phyloP scores from a whole-genome alignment of 2,329 filamentous ascomycete genomes.

The Exophiala oligosperma region DNA sequence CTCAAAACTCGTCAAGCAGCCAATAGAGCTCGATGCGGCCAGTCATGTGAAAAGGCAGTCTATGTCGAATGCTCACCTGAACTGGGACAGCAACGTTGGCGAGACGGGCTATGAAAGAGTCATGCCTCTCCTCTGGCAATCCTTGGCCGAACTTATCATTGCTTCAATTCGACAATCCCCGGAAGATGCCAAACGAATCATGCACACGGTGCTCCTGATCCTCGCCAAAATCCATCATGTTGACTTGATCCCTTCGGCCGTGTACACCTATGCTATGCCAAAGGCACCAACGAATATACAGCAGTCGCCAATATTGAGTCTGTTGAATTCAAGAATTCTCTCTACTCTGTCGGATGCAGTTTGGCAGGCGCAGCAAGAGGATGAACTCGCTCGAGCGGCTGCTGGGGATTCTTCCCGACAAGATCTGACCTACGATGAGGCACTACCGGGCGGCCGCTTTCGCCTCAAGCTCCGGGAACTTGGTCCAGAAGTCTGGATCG shows the following conservation, averaged over 20 bases:
- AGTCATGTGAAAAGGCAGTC: constrained; percentile 8
- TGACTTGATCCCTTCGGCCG: constrained; percentile 42
- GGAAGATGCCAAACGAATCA: constrained; percentile 39
- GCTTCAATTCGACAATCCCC: constrained; percentile 39
- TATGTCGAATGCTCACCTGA: neutral
- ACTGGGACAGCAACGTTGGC: neutral
- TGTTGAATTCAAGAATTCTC: constrained; percentile 48
- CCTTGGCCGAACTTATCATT: constrained; percentile 38
- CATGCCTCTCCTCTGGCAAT: constrained; percentile 17
- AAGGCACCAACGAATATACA: constrained; percentile 34
- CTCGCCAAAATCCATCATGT: constrained; percentile 48
- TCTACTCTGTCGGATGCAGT: constrained; percentile 48
- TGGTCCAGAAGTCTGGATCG: constrained; percentile 50
- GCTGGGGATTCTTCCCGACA: constrained; percentile 33
- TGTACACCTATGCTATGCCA: constrained; percentile 42
- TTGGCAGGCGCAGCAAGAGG: constrained; percentile 43
- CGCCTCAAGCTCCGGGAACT: constrained; percentile 45
- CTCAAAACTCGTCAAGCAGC: constrained; percentile 36
- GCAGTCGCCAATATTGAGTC: constrained; percentile 45
- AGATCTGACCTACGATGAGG: constrained; percentile 31
- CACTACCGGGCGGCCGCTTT: constrained; percentile 39
- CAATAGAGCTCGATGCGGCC: constrained; percentile 17
- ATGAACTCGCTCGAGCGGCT: constrained; percentile 38
- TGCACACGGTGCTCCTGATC: constrained; percentile 46
- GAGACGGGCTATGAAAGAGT: neutral